Evolutionary conservation across 441 rosid genomes (phyloP).

Genomic region (Bocquillonia castaneifolia): DNA sequence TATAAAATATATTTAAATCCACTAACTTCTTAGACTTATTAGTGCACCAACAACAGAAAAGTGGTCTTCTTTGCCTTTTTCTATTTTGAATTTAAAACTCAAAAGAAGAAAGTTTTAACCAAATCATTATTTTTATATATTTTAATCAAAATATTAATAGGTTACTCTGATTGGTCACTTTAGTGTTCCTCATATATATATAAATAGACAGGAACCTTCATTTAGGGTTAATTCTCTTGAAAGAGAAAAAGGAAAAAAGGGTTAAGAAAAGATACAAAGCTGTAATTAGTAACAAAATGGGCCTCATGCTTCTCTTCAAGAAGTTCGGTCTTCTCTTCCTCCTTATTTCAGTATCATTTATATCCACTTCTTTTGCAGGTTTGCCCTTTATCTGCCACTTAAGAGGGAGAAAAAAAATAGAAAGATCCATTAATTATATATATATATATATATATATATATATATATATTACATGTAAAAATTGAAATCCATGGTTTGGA

Average conservation of each 20-base stretch:
- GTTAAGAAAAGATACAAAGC: conserved; percentile 4
- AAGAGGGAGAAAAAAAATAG: too few relatives aligned
- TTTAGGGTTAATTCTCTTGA: conserved; percentile 7
- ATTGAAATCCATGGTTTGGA: too few relatives aligned
- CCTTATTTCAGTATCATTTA: conserved; percentile 44
- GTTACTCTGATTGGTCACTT: conserved; percentile 8
- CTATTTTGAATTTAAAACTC: conserved; percentile 28
- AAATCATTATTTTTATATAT: neutral
- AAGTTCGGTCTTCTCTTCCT: conserved; percentile 57
- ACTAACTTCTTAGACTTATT: conserved; percentile 58
- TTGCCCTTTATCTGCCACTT: conserved; percentile 10
- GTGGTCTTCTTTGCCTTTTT: conserved; percentile 63
- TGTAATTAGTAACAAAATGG: conserved; percentile 29
- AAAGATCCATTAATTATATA: too few relatives aligned
- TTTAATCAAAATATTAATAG: conserved; percentile 6
- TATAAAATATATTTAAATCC: conserved; percentile 33
- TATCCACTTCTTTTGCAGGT: conserved; percentile 67
- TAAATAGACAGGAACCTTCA: conserved; percentile 13
- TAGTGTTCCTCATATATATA: neutral
- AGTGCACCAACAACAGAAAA: conserved; percentile 72
- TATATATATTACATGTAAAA: too few relatives aligned
- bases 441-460: too few relatives aligned
- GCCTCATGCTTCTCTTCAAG: conserved; percentile 43
- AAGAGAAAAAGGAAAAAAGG: neutral
- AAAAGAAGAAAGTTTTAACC: conserved; percentile 9